These are phyloP conservation scores for Phytophthora pistaciae DNA, from an alignment of 352 stramenopile genomes.

Conservation along the genomic window DNA sequence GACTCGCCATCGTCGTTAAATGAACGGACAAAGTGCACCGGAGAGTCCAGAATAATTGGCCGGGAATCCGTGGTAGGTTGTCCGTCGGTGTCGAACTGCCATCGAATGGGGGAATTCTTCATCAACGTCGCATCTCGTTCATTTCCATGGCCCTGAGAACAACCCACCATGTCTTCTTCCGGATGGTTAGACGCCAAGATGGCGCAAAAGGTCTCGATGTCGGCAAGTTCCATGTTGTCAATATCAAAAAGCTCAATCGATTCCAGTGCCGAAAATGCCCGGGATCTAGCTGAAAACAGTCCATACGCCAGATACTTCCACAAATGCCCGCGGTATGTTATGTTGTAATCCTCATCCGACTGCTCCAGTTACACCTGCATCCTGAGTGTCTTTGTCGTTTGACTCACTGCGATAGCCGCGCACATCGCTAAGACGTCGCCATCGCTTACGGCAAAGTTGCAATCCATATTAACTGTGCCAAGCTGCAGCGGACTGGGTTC, in stretches of 20 bases:
- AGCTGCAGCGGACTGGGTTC: background rate
- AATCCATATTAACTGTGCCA: background rate
- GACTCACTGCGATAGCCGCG: background rate
- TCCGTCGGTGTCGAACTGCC: background rate
- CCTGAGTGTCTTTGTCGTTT: background rate
- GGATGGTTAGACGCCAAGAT: background rate
- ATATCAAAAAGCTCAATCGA: background rate
- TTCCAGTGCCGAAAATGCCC: background rate
- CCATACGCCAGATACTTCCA: slow-evolving; percentile 1
- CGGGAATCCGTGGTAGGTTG: background rate
- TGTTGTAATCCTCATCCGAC: background rate
- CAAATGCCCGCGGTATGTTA: background rate
- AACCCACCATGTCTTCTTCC: background rate
- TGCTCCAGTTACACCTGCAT: background rate
- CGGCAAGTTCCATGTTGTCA: background rate
- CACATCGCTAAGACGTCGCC: background rate
- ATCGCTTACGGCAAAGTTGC: background rate
- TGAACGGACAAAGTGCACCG: background rate
- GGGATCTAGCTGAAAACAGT: background rate
- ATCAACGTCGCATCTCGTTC: background rate
- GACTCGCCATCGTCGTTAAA: background rate
- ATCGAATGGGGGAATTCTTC: background rate
- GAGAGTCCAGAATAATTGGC: background rate
- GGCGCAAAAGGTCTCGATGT: background rate
- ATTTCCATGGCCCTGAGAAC: background rate